Evolutionary conservation across 2,329 filamentous ascomycete species (phyloP), one percentile per base, ranked within the genome.

Genomic region (Fusarium sp.): DNA sequence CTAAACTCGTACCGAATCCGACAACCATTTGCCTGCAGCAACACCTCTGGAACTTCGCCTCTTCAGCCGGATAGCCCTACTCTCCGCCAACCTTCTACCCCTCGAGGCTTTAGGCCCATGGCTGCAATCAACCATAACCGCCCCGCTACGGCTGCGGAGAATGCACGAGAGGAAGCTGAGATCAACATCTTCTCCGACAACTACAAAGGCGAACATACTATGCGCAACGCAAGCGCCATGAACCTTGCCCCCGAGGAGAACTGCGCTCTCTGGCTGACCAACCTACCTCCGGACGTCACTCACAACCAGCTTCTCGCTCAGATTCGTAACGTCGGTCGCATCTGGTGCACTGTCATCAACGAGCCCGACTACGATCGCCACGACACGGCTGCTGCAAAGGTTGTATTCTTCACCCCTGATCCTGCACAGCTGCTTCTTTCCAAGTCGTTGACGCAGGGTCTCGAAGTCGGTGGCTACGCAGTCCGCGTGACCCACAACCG

Each of bases 261-360:
- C 73, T 86, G 84, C 33, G 80, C 84, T 1, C 76, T 88, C 2
- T 88, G 85, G 82, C 67, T 88, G 28, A 84, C 82, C 3, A 83
- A 85, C 50, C 79, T 88, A 0, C 83, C 85, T 0, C 77, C 82
- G 0, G 65, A 78, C 53, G 74, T 84, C 41, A 81, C 77, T 3
- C 78, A 82, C 40, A 67, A 74, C 28, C 77, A 82, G 67, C 82
- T 88, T 2, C 80, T 88, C 2, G 59, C 70, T 2, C 65, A 77
- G 4, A 81, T 88, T 42, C 79, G 80, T 12, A 71, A 78, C 62
- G 76, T 83, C 31, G 86, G 86, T 3, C 84, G 86, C 57, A 75
- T 88, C 12, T 87, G 79, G 71, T 83, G 84, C 45, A 79, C 79
- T 3, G 83, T 83, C 58, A 83, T 88, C 77, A 88, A 86, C 77